Base-by-base conservation (phyloP, 345 rosid genomes). In the Stellera chamaejasme region DNA sequence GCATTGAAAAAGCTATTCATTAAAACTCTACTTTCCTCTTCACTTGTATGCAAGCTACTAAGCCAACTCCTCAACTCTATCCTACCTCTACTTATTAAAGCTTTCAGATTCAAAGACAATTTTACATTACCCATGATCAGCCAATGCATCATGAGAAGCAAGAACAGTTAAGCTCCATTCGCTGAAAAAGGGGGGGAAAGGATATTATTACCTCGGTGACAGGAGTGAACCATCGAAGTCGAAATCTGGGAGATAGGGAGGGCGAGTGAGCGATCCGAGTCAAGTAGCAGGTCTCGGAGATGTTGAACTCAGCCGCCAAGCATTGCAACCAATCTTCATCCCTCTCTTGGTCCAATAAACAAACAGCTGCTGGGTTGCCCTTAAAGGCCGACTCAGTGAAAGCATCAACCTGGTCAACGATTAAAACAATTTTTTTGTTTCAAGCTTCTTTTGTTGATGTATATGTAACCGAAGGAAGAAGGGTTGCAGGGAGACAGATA, bases 281-380 rank as follows among this genome's bases (percentile, higher is more conserved):
- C 52, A 83, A 73, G 70, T 74, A 81, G 62, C 78, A 54, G 16
- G 80, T 86, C 54, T 64, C 50, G 2, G 95, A 73, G 64, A 75
- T 0, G 41, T 79, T 83, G 71, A 85, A 85, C 77, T 85, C 88
- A 4, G 67, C 27, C 10, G 84, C 86, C 32, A 82, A 68, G 1
- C 77, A 62, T 60, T 84, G 90, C 56, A 90, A 32, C 96, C 96
- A 90, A 11, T 64, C 52, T 12, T 90, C 88, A 53, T 84, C 83
- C 69, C 68, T 73, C 5, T 76, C 87, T 26, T 82, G 83, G 12
- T 78, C 84, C 60, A 90, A 59, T 62, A 87, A 68, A 54, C 95
- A 90, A 10, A 90, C 95, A 5, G 90, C 88, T 0, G 93, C 93
- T 10, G 93, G 97, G 63, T 84, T 90, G 3, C 97, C 93, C 72